These are phyloP conservation scores for Aspergillus sp. DNA, from an alignment of 2,329 filamentous ascomycete genomes.

Conservation along the genomic window DNA sequence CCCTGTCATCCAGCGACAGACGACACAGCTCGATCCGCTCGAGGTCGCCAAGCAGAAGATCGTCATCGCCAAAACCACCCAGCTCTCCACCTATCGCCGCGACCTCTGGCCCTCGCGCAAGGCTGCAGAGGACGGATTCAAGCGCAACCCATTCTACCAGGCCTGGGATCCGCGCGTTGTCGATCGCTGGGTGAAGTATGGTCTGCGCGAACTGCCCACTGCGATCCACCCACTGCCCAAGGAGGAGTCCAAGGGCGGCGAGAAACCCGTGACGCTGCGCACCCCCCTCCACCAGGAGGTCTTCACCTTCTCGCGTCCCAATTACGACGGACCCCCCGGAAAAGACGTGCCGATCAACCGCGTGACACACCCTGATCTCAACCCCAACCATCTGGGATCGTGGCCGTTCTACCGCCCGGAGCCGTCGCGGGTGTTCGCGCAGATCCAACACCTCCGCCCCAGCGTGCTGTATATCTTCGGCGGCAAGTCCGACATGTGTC, in stretches of 20 bases:
- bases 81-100: slow-evolving; percentile 68
- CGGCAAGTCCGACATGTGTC: slow-evolving; percentile 42
- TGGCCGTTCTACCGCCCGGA: slow-evolving; percentile 48
- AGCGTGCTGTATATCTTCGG: slow-evolving; percentile 48
- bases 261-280: slow-evolving; percentile 62
- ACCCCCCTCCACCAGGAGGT: slow-evolving; percentile 90
- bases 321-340: slow-evolving; percentile 59
- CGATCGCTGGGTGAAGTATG: slow-evolving; percentile 69
- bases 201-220: slow-evolving; percentile 73
- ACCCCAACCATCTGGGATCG: slow-evolving; percentile 26
- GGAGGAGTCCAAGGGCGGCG: slow-evolving; percentile 9
- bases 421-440: slow-evolving; percentile 35
- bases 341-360: slow-evolving; percentile 37
- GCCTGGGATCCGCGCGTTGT: slow-evolving; percentile 80
- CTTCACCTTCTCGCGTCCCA: slow-evolving; percentile 49
- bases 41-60: slow-evolving; percentile 22
- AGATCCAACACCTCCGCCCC: slow-evolving; percentile 45
- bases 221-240: slow-evolving; percentile 33
- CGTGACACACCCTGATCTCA: slow-evolving; percentile 47
- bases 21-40: slow-evolving; percentile 39
- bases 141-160: slow-evolving; percentile 71
- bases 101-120: slow-evolving; percentile 78
- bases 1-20: slow-evolving; percentile 65
- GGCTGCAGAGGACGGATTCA: slow-evolving; percentile 67
- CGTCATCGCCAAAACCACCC: slow-evolving; percentile 36